Evolutionary conservation across 2,329 filamentous ascomycete genomes (phyloP).

Genomic region (Cytospora piceicola): DNA sequence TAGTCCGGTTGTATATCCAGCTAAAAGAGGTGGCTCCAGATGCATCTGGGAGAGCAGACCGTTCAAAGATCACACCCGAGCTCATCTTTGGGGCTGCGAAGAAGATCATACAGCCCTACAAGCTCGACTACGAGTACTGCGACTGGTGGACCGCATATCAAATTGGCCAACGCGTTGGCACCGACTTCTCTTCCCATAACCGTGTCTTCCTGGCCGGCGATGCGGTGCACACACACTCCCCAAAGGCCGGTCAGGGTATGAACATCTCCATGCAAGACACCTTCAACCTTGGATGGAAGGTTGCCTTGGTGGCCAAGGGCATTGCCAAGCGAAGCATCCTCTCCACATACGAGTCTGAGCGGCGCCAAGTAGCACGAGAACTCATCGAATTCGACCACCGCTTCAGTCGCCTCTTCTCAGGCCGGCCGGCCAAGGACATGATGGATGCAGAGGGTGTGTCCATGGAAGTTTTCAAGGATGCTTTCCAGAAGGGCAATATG

Average conservation of each 20-base stretch:
- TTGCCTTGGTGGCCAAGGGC: constrained; percentile 52
- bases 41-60: constrained; percentile 54
- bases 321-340: constrained; percentile 49
- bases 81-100: constrained; percentile 66
- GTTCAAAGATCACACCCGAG: constrained; percentile 65
- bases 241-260: constrained; percentile 73
- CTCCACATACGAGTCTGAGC: constrained; percentile 54
- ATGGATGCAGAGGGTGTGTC: constrained; percentile 64
- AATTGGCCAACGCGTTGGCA: constrained; percentile 67
- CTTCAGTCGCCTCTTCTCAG: constrained; percentile 60
- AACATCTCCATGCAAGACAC: constrained; percentile 72
- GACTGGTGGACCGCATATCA: constrained; percentile 72
- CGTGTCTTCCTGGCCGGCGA: constrained; percentile 74
- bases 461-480: constrained; percentile 65
- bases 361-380: constrained; percentile 64
- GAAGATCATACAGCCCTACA: constrained; percentile 69
- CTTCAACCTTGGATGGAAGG: constrained; percentile 62
- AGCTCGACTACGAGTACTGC: constrained; percentile 64
- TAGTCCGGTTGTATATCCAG: constrained; percentile 69
- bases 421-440: constrained; percentile 60
- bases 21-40: constrained; percentile 53
- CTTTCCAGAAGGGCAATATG: constrained; percentile 61
- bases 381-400: constrained; percentile 67
- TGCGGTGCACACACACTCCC: constrained; percentile 59
- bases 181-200: constrained; percentile 57